Percentiles rank a stretch among this genome's conserved stretches.
Conservation (phyloP, 495 filamentous ascomycete genomes). For the Xylaria grammica region DNA sequence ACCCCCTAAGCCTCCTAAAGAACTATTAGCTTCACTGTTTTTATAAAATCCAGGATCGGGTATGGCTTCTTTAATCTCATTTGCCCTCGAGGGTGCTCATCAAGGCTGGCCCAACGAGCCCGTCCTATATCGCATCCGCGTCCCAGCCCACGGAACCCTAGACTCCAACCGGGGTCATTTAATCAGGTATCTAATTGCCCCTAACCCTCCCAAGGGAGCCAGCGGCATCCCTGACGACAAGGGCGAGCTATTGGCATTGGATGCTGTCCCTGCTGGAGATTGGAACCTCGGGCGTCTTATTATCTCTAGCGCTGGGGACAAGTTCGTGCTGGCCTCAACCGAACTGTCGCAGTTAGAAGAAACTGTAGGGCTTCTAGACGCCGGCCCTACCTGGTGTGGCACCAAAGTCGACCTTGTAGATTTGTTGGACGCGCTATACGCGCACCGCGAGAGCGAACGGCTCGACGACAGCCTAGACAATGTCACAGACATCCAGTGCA, state of each 20-base stretch:
- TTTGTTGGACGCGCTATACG: constrained; percentile 13
- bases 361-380: constrained; percentile 9
- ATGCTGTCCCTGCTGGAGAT: constrained; percentile 18
- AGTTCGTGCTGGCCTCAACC: constrained; percentile 19
- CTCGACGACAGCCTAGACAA: constrained; percentile 15
- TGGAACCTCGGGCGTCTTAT: constrained; percentile 22
- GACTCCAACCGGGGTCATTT: constrained; percentile 12
- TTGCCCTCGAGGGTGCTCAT: constrained; percentile 15
- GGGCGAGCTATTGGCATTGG: constrained; percentile 15
- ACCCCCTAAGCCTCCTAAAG: neutral
- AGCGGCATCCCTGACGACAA: constrained; percentile 14
- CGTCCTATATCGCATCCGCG: constrained; percentile 19
- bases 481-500: constrained; percentile 20
- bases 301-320: constrained; percentile 10
- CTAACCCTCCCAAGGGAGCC: constrained; percentile 17
- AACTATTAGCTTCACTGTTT: neutral
- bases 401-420: constrained; percentile 18
- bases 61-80: constrained; percentile 15
- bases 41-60: neutral
- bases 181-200: constrained; percentile 17
- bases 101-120: constrained; percentile 19
- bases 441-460: constrained; percentile 13
- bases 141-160: constrained; percentile 9
- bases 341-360: constrained; percentile 18
- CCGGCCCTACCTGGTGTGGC: constrained; percentile 5